Conservation (phyloP, 495 filamentous ascomycete species). For the Aspergillus carlsbadensis region DNA sequence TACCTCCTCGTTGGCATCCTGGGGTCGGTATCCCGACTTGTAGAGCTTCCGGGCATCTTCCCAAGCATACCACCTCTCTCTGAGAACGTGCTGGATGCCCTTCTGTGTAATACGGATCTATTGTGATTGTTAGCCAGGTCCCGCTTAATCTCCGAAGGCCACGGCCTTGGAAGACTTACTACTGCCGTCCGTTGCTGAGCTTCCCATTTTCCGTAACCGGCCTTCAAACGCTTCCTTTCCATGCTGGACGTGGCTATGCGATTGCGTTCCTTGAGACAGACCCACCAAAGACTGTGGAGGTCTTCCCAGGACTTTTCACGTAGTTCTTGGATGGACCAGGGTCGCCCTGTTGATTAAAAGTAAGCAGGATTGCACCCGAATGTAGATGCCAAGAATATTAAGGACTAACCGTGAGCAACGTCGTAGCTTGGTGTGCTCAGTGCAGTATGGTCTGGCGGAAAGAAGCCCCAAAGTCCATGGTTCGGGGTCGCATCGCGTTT, state of each 20-base stretch:
- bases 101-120: constrained; percentile 72
- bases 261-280: constrained; percentile 91
- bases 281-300: constrained; percentile 90
- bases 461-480: constrained; percentile 95
- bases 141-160: neutral
- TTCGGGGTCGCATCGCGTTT: constrained; percentile 53
- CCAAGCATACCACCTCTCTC: constrained; percentile 88
- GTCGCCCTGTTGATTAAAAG: constrained; percentile 53
- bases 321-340: constrained; percentile 87
- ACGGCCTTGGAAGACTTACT: constrained; percentile 47
- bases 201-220: constrained; percentile 70
- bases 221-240: constrained; percentile 62
- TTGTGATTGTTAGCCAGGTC: constrained; percentile 16
- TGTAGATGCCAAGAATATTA: neutral
- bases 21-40: constrained; percentile 49
- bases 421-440: constrained; percentile 69
- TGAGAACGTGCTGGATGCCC: constrained; percentile 78
- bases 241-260: constrained; percentile 72
- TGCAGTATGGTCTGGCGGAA: constrained; percentile 61
- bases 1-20: constrained; percentile 23
- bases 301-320: constrained; percentile 90
- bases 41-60: constrained; percentile 76
- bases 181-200: constrained; percentile 52
- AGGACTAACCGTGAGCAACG: constrained; percentile 58
- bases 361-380: constrained; percentile 19